Base-by-base conservation (phyloP, 2,329 filamentous ascomycete species). In the Albophoma yamanashiensis region DNA sequence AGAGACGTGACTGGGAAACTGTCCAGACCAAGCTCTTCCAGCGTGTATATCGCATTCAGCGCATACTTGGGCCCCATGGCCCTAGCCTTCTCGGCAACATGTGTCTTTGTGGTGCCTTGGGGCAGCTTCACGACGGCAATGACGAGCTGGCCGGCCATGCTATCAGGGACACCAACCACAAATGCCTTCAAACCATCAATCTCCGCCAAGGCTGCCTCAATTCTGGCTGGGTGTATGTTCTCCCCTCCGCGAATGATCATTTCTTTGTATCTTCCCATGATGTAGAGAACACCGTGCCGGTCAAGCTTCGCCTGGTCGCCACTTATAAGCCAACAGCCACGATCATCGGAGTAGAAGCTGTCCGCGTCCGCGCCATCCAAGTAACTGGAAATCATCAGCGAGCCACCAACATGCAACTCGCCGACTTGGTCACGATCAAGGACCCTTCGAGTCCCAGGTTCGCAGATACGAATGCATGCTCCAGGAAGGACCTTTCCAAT, bases 131-230 rank as follows among this genome's bases (percentile, higher is more conserved):
- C 73, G 15, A 81, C 66, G 2, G 79, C 79, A 17, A 80, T 73
- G 0, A 77, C 75, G 3, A 81, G 71, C 62, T 81, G 78, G 4
- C 78, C 78, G 34, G 78, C 77, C 59, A 78, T 65, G 15, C 74
- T 70, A 63, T 81, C 77, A 2, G 72, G 69, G 1, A 76, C 67
- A 11, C 76, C 78, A 15, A 81, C 70, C 2, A 81, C 74, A 59
- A 78, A 73, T 1, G 67, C 71, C 65, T 72, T 65, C 4, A 72
- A 63, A 4, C 70, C 74, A 1, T 67, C 62, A n/a, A 74, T 63
- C 42, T 73, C 70, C 1, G 69, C 66, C 15, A 80, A 68, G 3
- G 69, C 63, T 1, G 64, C 61, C 52, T 78, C 75, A 31, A 78
- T 70, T 53, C 63, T 69, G 7, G 68, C 63, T 0, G 76, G 75